Evolutionary conservation across 83 land plant species (phyloP), one percentile per base, ranked within the genome.

Genomic region (Picea mariana): DNA sequence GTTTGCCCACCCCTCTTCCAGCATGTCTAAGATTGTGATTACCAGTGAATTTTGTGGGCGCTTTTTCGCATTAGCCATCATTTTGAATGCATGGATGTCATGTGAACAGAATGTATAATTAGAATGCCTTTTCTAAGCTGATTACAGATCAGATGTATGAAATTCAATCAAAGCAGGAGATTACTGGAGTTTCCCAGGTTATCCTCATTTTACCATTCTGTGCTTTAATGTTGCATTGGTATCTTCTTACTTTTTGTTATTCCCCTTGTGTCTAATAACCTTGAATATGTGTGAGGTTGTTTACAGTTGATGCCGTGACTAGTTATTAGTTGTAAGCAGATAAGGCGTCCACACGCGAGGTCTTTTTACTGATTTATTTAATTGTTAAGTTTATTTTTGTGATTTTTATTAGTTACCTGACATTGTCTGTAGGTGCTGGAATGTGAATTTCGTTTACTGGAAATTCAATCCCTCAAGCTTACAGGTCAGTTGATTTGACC

Each of bases 251-350:
- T 31, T 16, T 13, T 31, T 34, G 38, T 68, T 16, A 16, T 34
- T 17, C 38, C 44, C 44, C 3, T 34, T 17, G 9, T 31, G 38
- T 0, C 73, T 68, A 68, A 68, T 18, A 17, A 16, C 8, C 44
- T 18, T 49, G 38, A 68, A 34, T 68, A n/a, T 34, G 20, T 68
- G 73, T 68, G 73, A 31, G 18, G 42, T 34, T 68, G 44, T 68
- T 68, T 68, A 34, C 73, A 24, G 73, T 68, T 68, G 73, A 34
- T 17, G 73, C 16, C 7, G 73, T 34, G 73, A 31, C 44, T 68
- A 68, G 24, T 27, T 34, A 68, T 34, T 1, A 68, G 16, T 34
- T 68, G 42, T 44, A 68, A 40, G 42, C 20, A 68, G 38, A 40
- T 68, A 24, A 6, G 17, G 42, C n/a, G 34, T 68, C 44, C 18